These are phyloP conservation scores for Chaetothyriales sp. DNA, from an alignment of 2,329 filamentous ascomycete genomes.

Conservation along the genomic window DNA sequence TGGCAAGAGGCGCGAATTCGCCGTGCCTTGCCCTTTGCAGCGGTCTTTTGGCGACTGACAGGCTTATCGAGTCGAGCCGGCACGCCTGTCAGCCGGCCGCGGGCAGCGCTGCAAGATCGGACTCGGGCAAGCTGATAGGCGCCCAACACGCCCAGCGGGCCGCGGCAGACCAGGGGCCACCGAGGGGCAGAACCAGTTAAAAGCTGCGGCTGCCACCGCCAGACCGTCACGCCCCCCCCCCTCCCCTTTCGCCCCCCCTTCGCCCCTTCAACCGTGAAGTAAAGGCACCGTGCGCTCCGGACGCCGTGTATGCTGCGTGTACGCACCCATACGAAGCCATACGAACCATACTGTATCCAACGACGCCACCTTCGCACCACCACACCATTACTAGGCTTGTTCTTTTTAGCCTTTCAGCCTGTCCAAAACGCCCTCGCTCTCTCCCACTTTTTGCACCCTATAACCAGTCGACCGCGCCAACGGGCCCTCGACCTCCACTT, in stretches of 20 bases:
- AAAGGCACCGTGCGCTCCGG: neutral
- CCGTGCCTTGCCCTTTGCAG: neutral
- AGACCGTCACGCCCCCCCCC: neutral
- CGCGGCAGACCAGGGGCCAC: neutral
- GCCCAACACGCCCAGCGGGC: neutral
- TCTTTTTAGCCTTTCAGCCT: constrained; percentile 1
- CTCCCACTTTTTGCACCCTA: neutral
- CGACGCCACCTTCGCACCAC: neutral
- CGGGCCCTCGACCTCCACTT: neutral
- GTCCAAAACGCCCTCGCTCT: neutral
- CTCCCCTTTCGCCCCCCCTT: too few species aligned
- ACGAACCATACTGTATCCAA: neutral
- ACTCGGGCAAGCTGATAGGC: neutral
- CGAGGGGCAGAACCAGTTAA: neutral
- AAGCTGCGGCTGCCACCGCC: neutral
- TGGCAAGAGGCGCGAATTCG: neutral
- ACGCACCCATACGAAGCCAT: neutral
- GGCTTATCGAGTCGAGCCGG: neutral
- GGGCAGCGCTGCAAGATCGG: neutral
- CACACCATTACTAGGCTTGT: neutral
- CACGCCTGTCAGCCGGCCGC: neutral
- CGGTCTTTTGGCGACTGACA: neutral
- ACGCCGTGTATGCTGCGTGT: neutral
- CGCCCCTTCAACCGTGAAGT: neutral
- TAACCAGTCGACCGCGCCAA: neutral